A percentile compares a stretch with the other conserved stretches of the same genome.
These are phyloP conservation scores for Xylariaceae sp. DNA, from an alignment of 2,329 filamentous ascomycete genomes.

Conservation along the genomic window DNA sequence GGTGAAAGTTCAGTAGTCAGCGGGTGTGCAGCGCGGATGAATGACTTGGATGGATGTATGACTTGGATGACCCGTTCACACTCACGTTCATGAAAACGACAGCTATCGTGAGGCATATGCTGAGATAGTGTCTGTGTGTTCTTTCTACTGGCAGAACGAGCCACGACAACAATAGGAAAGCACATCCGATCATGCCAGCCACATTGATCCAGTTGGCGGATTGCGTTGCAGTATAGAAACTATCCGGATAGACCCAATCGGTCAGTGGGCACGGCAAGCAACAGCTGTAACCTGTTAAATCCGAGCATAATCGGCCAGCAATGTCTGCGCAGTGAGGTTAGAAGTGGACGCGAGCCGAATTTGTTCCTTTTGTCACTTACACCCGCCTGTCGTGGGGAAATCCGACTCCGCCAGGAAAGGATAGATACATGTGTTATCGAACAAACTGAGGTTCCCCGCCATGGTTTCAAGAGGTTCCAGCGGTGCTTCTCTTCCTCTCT, in stretches of 20 bases:
- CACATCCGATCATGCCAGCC: conserved; percentile 62
- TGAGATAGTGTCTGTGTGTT: conserved; percentile 89
- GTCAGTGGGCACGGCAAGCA: conserved; percentile 88
- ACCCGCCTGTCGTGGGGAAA: conserved; percentile 43
- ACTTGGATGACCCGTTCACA: conserved; percentile 14
- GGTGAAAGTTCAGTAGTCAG: conserved; percentile 6
- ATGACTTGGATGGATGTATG: too few relatives aligned
- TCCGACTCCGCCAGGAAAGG: conserved; percentile 63
- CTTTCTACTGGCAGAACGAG: conserved; percentile 75
- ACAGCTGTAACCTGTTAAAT: conserved; percentile 52
- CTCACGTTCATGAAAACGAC: conserved; percentile 75
- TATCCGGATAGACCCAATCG: conserved; percentile 64
- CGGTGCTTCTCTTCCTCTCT: too few relatives aligned
- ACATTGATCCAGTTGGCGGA: conserved; percentile 82
- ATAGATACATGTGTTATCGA: conserved; percentile 48
- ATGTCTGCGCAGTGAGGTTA: conserved; percentile 40
- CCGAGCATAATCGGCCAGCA: conserved; percentile 50
- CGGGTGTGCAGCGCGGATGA: too few relatives aligned
- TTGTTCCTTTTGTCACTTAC: conserved; percentile 24
- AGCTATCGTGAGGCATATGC: conserved; percentile 74
- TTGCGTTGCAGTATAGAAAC: conserved; percentile 53
- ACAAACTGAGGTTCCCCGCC: too few relatives aligned
- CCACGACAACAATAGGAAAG: conserved; percentile 77
- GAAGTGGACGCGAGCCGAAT: conserved; percentile 8
- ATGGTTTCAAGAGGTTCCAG: too few relatives aligned